Percentiles rank a stretch among this genome's conserved stretches.
These are phyloP conservation scores for Mycena capillaripes DNA, from an alignment of 768 basidiomycete genomes.

Conservation along the genomic window DNA sequence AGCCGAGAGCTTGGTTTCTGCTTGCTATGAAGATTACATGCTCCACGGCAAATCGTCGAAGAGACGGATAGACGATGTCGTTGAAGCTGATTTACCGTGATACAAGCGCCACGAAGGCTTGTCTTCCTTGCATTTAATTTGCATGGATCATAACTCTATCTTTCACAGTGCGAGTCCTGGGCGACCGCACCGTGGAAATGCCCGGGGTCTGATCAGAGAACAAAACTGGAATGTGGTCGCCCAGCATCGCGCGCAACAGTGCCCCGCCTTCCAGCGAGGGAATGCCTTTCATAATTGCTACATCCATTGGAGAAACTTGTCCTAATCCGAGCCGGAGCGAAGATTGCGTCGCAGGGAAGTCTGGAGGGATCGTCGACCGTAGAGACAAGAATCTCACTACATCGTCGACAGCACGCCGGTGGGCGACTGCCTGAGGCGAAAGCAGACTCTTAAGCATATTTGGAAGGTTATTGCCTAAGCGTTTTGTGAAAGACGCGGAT, in stretches of 20 bases:
- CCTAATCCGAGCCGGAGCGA: not conserved
- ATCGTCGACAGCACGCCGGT: not conserved
- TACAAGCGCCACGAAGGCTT: not conserved
- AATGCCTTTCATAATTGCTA: not conserved
- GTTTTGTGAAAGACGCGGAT: not conserved
- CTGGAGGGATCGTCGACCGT: not conserved
- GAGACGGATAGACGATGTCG: not conserved
- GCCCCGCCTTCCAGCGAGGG: not conserved
- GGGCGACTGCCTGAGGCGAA: not conserved
- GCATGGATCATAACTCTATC: not conserved
- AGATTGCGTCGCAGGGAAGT: not conserved
- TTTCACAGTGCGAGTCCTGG: not conserved
- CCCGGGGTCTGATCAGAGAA: slow-evolving; percentile 8
- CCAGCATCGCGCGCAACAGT: slow-evolving; percentile 1
- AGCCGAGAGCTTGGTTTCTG: not conserved
- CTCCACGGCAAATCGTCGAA: not conserved
- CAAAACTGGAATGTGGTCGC: not conserved
- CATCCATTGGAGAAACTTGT: not conserved
- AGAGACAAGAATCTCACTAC: not conserved
- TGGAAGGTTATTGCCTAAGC: not conserved
- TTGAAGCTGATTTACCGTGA: not conserved
- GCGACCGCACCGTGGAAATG: not conserved
- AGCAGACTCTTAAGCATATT: not conserved
- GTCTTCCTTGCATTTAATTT: not conserved
- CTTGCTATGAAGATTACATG: not conserved